Base-by-base conservation (phyloP, 2,329 filamentous ascomycete genomes). In the Cladosporium phlei region DNA sequence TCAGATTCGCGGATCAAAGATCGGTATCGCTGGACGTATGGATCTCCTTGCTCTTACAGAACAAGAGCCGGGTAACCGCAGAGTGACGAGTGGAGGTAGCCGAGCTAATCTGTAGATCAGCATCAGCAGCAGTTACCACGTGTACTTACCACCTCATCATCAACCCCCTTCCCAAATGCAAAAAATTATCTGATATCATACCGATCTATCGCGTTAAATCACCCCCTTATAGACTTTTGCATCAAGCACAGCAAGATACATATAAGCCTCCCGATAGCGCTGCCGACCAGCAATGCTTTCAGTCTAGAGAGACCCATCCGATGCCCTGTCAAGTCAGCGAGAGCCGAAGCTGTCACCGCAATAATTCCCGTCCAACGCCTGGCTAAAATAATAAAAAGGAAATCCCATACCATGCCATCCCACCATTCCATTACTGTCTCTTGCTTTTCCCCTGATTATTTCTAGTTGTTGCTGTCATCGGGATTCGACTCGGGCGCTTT, bases 351-450 rank as follows among this genome's bases (percentile, higher is more conserved):
- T 33, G 30, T 37, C 12, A 7, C 21, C 33, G 20, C 22, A 29
- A 7, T 29, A 16, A 19, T 39, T 19, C 30, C 22, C 38, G 17
- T 35, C 34, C 43, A 50, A 50, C 48, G 48, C 48, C 48, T 27
- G 48, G 48, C 48, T 50, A 50, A 50, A 32, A 48, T 19, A 16
- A 5, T 3, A 3, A 40, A 28, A 28, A 27, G 16, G 16, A 29
- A 14, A 34, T 17, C 38, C n/a, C 24, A 20, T 11, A 33, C 33
- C 29, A 22, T 10, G 5, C 38, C 29, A 8, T 17, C 12, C 30
- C 16, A 34, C 16, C 14, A 32, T 11, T 14, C 11, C 27, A 32
- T 32, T 24, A 42, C 27, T n/a, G 11, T 32, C 27, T 17, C 28
- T 9, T 3, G 22, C 19, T 9, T 28, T 7, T 14, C 38, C 24